Base-by-base conservation (phyloP, 2,329 filamentous ascomycete genomes). In the Leptodontidium sp. region DNA sequence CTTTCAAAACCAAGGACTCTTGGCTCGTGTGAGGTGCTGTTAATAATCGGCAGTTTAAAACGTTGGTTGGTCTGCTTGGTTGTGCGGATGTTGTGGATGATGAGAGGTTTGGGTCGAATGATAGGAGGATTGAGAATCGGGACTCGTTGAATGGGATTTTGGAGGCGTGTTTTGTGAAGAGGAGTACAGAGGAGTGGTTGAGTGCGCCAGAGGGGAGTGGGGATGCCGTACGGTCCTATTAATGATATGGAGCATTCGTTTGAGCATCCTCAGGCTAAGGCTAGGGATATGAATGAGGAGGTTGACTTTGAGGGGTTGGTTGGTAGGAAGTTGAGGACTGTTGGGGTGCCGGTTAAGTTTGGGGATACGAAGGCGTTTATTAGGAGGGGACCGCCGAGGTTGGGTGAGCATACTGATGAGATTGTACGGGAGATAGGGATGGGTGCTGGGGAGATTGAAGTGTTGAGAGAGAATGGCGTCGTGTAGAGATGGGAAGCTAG, bases 211-310 rank as follows among this genome's bases (percentile, higher is more conserved):
- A 82, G 24, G 80, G 79, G 0, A 82, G 79, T 32, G 82, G 82
- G 81, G 1, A 76, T 85, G 71, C 81, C 84, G 0, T 82, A 84
- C 76, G 83, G 79, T 0, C 79, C 82, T 1, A 81, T 84, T 47
- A 85, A 85, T 69, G 81, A 75, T 1, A 80, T 85, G 50, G 77
- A 84, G 68, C 74, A 75, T 35, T 82, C 80, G 0, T 84, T 84
- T 68, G 71, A 76, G 6, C 83, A 84, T 70, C 81, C 81, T 5
- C 82, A 85, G 70, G 79, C 79, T 0, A 50, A 71, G 21, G 82
- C 81, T 0, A 76, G 81, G 32, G 72, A 78, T 64, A 82, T 83
- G 81, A 75, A 82, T 1, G 45, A 77, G 7, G 70, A 67, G 17
- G 67, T 80, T 11, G 53, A 74, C 14, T 70, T 73, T 32, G 49